Percentiles rank a stretch among this genome's conserved stretches.
Conservation (phyloP, 495 filamentous ascomycete genomes). For the Neurospora cerealis region DNA sequence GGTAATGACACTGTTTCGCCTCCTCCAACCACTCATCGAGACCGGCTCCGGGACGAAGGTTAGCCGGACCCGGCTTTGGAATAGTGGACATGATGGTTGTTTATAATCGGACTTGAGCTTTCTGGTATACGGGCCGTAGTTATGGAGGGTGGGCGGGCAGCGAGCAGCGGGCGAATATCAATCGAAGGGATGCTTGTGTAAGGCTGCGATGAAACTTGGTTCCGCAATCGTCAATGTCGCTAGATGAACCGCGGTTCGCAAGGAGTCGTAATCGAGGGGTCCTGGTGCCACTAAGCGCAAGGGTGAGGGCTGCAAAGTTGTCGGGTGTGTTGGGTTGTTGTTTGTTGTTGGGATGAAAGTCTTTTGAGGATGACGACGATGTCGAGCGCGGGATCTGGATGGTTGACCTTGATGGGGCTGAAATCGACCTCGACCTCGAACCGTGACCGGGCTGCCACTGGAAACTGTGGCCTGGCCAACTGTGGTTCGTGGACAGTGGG, state of each 20-base stretch:
- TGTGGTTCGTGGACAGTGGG: not conserved
- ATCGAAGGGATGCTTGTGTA: not conserved
- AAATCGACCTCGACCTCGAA: not conserved
- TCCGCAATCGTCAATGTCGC: not conserved
- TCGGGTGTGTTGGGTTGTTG: not conserved
- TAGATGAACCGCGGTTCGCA: not conserved
- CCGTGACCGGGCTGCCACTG: not conserved
- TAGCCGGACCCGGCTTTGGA: slow-evolving; percentile 84
- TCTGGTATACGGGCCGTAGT: not conserved
- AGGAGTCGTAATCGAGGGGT: not conserved
- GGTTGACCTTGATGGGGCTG: not conserved
- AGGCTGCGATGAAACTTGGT: not conserved
- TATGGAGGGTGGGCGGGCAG: not conserved
- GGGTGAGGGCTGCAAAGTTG: not conserved
- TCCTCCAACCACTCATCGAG: slow-evolving; percentile 95
- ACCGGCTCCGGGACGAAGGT: slow-evolving; percentile 66
- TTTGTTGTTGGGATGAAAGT: not conserved
- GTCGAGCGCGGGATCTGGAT: not conserved
- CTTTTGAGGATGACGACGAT: not conserved
- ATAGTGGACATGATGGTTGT: slow-evolving; percentile 19
- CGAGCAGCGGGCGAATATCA: not conserved
- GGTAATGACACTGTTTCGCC: slow-evolving; percentile 92
- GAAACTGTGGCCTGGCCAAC: not conserved
- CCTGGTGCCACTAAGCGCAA: not conserved
- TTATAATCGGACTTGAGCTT: not conserved